Base-by-base conservation (phyloP, 2,329 filamentous ascomycete genomes). In the Whalleya microplaca region DNA sequence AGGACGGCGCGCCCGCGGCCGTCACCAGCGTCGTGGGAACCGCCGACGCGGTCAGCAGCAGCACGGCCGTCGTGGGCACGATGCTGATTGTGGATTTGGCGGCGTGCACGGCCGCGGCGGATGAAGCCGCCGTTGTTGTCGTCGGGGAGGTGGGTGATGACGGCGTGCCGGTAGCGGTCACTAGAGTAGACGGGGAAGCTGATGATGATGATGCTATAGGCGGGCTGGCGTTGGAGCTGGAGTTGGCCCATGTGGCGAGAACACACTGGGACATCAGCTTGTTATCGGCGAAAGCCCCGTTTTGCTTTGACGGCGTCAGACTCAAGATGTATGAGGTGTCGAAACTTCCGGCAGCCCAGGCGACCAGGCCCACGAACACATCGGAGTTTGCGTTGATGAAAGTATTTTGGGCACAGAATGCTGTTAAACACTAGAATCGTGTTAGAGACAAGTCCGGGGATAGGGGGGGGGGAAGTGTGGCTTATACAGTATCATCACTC, bases 261-360 rank as follows among this genome's bases (percentile, higher is more conserved):
- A 79, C 68, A 59, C 77, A 80, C 59, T 77, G 60, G 44, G 71
- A 71, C 74, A 78, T 73, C 27, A 80, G 63, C n/a, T 73, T 58
- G 58, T 73, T 77, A 62, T 80, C 75, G 42, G 71, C 66, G 12
- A 70, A 59, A 18, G 56, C 61, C 32, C 68, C 69, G 19, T 67
- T 66, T 21, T 70, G 66, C 42, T 63, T 67, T 10, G 66, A 65
- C 0, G 78, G 78, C 21, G 78, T 78, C n/a, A 80, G 64, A 29
- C 72, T 75, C 45, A 80, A 64, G 41, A 79, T 61, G 55, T 80
- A 80, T 2, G 70, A 69, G 5, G 66, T 62, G 52, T 72, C 69
- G 62, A 80, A 79, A 60, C 74, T 76, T 8, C 78, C 78, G 7
- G 78, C 78, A 8, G 70, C 76, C 78, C 79, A 80, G 49, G 66